Conservation (phyloP, 768 basidiomycete genomes). For the Phallus indusiatus region DNA sequence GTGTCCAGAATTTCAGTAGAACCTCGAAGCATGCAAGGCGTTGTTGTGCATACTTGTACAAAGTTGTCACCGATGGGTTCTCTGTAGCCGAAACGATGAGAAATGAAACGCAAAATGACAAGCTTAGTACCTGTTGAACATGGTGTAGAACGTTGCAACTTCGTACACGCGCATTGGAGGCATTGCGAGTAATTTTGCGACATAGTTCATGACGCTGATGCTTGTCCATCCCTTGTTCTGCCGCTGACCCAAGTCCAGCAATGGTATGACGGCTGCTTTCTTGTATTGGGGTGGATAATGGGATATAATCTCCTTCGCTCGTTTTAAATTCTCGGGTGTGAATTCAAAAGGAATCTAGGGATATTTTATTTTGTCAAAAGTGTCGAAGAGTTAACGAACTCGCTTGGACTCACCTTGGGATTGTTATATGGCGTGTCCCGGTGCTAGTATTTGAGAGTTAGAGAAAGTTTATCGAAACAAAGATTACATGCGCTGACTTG, state of each 20-base stretch:
- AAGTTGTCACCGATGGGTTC: conserved; percentile 93
- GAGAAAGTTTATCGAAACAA: not conserved
- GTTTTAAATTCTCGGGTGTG: conserved; percentile 68
- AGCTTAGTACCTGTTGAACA: conserved; percentile 86
- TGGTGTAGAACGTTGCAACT: conserved; percentile 98
- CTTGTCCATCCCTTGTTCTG: conserved; percentile 99
- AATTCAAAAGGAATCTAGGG: conserved; percentile 85
- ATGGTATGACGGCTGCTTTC: conserved; percentile 95
- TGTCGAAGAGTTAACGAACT: not conserved
- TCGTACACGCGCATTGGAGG: conserved; percentile 99
- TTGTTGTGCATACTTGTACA: conserved; percentile 97
- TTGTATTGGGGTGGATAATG: conserved; percentile 97
- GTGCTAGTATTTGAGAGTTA: conserved; percentile 45
- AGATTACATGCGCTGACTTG: not conserved
- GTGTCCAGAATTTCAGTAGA: conserved; percentile 86
- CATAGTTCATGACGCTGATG: conserved; percentile 98
- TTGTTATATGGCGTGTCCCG: conserved; percentile 94
- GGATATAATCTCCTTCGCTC: conserved; percentile 81
- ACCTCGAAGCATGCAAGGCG: conserved; percentile 93
- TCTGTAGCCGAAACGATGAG: conserved; percentile 28
- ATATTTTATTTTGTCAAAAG: not conserved
- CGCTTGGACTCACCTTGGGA: conserved; percentile 48
- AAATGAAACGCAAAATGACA: not conserved
- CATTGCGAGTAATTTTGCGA: conserved; percentile 88
- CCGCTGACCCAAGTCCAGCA: conserved; percentile 91